Evolutionary conservation across 345 rosid species (phyloP).

Genomic region (Lagerstroemia speciosa): DNA sequence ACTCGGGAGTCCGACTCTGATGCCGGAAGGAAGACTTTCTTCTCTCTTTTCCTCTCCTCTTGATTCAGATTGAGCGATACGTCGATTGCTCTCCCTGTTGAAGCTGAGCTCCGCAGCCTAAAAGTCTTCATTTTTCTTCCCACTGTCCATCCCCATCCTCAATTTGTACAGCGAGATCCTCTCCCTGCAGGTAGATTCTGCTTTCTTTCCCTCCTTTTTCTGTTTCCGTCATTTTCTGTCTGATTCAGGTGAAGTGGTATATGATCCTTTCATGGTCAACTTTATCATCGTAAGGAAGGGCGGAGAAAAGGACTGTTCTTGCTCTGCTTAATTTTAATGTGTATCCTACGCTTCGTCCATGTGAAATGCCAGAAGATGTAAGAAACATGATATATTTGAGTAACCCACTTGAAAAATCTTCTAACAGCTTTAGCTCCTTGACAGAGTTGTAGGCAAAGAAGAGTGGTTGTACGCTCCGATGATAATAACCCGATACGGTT

Average conservation of each 20-base stretch:
- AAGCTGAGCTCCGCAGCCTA: not conserved
- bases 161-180: not conserved
- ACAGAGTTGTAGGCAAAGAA: not conserved
- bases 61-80: not conserved
- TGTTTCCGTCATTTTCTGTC: not conserved
- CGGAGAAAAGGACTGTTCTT: not conserved
- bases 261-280: not conserved
- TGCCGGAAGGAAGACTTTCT: not conserved
- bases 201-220: not conserved
- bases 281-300: not conserved
- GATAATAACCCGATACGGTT: no score
- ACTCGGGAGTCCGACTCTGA: not conserved
- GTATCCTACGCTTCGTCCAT: not conserved
- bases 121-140: not conserved
- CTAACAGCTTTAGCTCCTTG: not conserved
- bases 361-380: not conserved
- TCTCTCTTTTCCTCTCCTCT: not conserved
- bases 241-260: not conserved
- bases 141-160: not conserved
- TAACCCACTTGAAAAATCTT: not conserved
- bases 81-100: not conserved
- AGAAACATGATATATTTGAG: not conserved
- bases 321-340: not conserved
- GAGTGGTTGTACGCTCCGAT: not conserved
- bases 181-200: constrained; percentile 4